These are phyloP conservation scores for Helotiales sp. DNA, from an alignment of 2,329 filamentous ascomycete genomes.

Conservation along the genomic window DNA sequence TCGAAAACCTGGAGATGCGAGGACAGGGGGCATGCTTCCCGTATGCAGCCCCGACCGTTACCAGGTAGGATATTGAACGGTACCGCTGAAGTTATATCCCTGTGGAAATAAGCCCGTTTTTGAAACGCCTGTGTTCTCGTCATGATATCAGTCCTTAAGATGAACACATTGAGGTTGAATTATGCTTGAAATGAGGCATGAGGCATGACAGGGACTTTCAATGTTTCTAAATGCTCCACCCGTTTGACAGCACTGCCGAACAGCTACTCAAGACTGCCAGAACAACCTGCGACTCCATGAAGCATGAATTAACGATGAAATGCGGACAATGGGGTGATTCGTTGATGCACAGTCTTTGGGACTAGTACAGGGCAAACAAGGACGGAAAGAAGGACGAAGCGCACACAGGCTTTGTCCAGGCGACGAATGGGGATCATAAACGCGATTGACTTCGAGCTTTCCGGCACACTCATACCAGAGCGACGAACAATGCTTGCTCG, in stretches of 20 bases:
- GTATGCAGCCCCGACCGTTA: background rate
- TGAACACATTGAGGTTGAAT: background rate
- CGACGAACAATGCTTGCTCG: background rate
- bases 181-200: background rate
- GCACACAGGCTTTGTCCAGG: too few species aligned
- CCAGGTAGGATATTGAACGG: background rate
- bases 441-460: too few species aligned
- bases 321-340: too few species aligned
- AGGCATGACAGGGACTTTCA: background rate
- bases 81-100: background rate
- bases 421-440: too few species aligned
- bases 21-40: slow-evolving; percentile 6
- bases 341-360: too few species aligned
- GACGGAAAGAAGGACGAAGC: too few species aligned
- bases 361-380: too few species aligned
- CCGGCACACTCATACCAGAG: too few species aligned
- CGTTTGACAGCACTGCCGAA: too few species aligned
- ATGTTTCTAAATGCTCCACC: background rate
- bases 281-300: too few species aligned
- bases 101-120: background rate
- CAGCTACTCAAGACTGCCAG: too few species aligned
- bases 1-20: slow-evolving; percentile 8
- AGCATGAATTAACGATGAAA: too few species aligned
- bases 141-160: background rate
- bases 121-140: background rate